Base-by-base conservation (phyloP, 1,284 basidiomycete species). In the Ustilago cynodontis region DNA sequence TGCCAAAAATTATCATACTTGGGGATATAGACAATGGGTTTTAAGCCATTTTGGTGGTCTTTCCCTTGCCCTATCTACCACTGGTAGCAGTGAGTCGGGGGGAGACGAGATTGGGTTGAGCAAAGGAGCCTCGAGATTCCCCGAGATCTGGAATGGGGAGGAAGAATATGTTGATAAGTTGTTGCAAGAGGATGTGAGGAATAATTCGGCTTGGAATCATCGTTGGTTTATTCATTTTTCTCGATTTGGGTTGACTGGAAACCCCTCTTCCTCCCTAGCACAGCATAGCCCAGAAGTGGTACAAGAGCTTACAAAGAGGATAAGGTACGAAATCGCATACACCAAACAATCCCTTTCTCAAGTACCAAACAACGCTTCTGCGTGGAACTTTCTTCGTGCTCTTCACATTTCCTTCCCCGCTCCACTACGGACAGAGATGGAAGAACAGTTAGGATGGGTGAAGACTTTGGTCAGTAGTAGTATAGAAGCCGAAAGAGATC, bases 151-250 rank as follows among this genome's bases (percentile, higher is more conserved):
- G 95, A 87, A 84, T 0, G 89, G 88, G 14, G 96, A 98, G 87
- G 87, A 92, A 20, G 88, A 88, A 28, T 97, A 93, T 86, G 90
- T 93, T 58, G 92, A 95, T 73, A 85, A 86, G 62, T 90, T 98
- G 88, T 86, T 98, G 28, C 88, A 88, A 7, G 87, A 89, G 24
- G 96, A 99, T 86, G 89, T 96, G 41, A 88, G 95, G 80, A 99
- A 99, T 86, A 99, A 99, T 85, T 95, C 93, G 47, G 97, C 94
- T 16, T 99, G 96, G 96, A 94, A 96, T 85, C 97, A 98, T 88
- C 91, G 96, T 26, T 98, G 94, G 89, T 98, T 96, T 85, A 90
- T 94, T 58, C 89, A 92, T n/a, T 94, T 94, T 79, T 60, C 57
- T 3, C 64, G 73, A 1, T 68, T 54, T 45, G 68, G 68, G n/a